Percentiles rank a stretch among this genome's conserved stretches.
phyloP scores from a whole-genome alignment of 441 rosid species.

The Raphanus hybrid region DNA sequence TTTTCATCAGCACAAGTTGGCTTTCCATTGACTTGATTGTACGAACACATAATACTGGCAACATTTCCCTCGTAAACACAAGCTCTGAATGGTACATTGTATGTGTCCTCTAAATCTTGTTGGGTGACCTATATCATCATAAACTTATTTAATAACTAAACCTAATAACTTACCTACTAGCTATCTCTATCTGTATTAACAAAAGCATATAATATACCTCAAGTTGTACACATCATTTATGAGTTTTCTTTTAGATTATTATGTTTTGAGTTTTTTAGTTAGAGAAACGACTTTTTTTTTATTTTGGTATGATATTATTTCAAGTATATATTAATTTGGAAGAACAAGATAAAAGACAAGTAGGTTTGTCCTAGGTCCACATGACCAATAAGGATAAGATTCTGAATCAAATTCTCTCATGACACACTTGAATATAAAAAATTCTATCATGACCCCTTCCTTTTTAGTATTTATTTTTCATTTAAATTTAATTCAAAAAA shows the following conservation, averaged over 20 bases:
- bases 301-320: background rate
- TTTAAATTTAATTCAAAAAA: no score
- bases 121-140: conserved; percentile 53
- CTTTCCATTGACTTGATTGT: conserved; percentile 76
- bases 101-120: conserved; percentile 77
- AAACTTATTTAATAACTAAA: background rate
- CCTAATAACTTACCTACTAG: background rate
- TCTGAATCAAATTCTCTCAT: background rate
- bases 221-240: background rate
- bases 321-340: conserved; percentile 8
- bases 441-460: no score
- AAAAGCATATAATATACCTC: conserved; percentile 9
- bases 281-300: conserved; percentile 3
- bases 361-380: conserved; percentile 36
- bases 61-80: conserved; percentile 73
- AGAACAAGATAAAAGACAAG: conserved; percentile 29
- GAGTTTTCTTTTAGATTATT: conserved; percentile 1
- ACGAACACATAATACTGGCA: conserved; percentile 81
- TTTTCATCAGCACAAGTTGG: conserved; percentile 76
- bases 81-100: conserved; percentile 66
- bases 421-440: no score
- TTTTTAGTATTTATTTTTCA: no score
- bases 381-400: conserved; percentile 42
- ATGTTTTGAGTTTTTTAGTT: background rate
- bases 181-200: background rate